phyloP scores from a whole-genome alignment of 1,284 basidiomycete species.

The Austroboletus niveus region DNA sequence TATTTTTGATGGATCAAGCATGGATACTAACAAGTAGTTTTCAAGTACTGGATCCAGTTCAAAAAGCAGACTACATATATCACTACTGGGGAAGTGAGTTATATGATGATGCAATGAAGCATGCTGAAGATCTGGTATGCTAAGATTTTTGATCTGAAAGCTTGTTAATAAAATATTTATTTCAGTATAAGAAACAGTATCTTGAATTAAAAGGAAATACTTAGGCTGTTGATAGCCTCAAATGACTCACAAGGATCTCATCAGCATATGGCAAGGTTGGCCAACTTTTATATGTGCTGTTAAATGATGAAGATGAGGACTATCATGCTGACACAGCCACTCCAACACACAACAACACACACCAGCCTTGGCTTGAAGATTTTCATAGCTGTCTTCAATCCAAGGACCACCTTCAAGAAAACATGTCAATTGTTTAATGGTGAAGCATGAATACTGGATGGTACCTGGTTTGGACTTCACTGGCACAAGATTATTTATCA shows the following conservation, averaged over 20 bases:
- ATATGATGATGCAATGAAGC: neutral
- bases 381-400: neutral
- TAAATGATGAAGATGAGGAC: neutral
- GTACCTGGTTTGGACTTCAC: conserved; percentile 1
- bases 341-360: no score
- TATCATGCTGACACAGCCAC: no score
- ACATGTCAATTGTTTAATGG: neutral
- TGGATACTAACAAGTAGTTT: no score
- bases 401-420: neutral
- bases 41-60: neutral
- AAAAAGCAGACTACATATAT: neutral
- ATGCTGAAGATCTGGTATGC: neutral
- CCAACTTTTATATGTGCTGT: neutral
- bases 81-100: neutral
- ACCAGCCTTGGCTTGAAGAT: neutral
- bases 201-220: neutral
- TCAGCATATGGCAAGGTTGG: no score
- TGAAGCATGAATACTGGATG: neutral
- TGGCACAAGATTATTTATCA: neutral
- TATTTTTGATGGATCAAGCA: no score
- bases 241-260: neutral
- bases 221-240: neutral
- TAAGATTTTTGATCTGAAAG: no score
- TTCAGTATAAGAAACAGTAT: neutral
- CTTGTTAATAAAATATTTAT: no score